Evolutionary conservation across 768 basidiomycete species (phyloP), one percentile per base, ranked within the genome.

Genomic region (Cyclocybe aegerita): DNA sequence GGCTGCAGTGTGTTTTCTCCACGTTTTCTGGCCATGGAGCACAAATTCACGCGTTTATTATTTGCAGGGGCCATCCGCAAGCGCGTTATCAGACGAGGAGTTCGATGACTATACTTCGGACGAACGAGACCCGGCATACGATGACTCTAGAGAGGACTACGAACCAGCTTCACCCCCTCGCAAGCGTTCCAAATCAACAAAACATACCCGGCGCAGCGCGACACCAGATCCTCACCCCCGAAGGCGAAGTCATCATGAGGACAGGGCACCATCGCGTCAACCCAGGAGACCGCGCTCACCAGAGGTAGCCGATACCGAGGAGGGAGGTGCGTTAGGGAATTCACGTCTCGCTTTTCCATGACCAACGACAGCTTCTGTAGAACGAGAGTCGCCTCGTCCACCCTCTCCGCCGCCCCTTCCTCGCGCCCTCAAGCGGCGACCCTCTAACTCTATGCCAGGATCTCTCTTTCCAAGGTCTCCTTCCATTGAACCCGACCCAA

Each of bases 401-500:
- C 66, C 66, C 10, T 61, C 72, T 31, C 55, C 55, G 7, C 41
- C 64, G 9, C 69, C 69, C 9, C 60, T 61, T 14, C 64, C 68
- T 30, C 66, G 64, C 36, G 50, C 57, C 32, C 64, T 76, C 7
- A 71, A 66, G 36, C 70, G 69, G 23, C 70, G 66, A n/a, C 68
- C 69, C 7, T 81, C 80, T 2, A 59, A 77, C 0, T 83, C 82
- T 1, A 92, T 92, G 89, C 90, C 89, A 15, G 90, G 89, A 7
- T 79, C 90, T 1, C 78, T 92, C 9, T 88, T 83, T 60, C 81
- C 88, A 4, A 82, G 87, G 7, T 88, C 90, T 0, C 76, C 81
- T 0, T 88, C 88, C n/a, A 70, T 82, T 9, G 69, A 82, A 30
- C 81, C 83, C n/a, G 71, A 71, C 67, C 75, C 23, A 63, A 67